Percentiles rank a stretch among this genome's conserved stretches.
These are phyloP conservation scores for Venturiaceae sp. DNA, from an alignment of 2,329 filamentous ascomycete genomes.

Conservation along the genomic window DNA sequence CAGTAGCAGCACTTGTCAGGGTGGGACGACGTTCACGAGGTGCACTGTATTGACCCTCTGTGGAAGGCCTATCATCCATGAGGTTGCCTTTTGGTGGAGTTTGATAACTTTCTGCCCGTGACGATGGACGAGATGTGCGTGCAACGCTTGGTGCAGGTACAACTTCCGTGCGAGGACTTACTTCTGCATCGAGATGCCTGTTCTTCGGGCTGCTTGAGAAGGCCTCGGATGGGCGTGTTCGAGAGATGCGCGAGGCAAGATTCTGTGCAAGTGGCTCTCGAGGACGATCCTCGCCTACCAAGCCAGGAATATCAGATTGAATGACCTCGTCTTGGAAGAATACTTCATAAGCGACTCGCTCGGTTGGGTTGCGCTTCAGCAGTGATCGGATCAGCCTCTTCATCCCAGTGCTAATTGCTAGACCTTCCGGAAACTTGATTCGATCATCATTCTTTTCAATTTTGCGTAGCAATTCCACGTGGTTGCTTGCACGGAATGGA, in stretches of 20 bases:
- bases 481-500: constrained; percentile 85
- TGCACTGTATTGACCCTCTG: constrained; percentile 22
- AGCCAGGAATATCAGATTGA: constrained; percentile 64
- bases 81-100: background rate
- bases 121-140: background rate
- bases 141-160: background rate
- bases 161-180: background rate
- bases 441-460: constrained; percentile 83
- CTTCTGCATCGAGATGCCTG: background rate
- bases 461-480: constrained; percentile 84
- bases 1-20: constrained; percentile 33
- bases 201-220: constrained; percentile 2
- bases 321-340: constrained; percentile 75
- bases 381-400: constrained; percentile 72
- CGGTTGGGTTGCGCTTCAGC: constrained; percentile 75
- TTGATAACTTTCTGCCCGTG: background rate
- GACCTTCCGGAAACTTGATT: constrained; percentile 72
- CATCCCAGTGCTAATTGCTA: constrained; percentile 61
- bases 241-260: constrained; percentile 4
- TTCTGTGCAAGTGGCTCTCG: background rate
- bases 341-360: constrained; percentile 74
- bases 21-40: constrained; percentile 32
- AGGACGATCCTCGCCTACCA: constrained; percentile 61
- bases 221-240: constrained; percentile 2
- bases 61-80: constrained; percentile 15